Percentiles rank a stretch among this genome's conserved stretches.
Evolutionary conservation across 257 asterid species (phyloP).

Genomic region (Solanum gracilifrons): DNA sequence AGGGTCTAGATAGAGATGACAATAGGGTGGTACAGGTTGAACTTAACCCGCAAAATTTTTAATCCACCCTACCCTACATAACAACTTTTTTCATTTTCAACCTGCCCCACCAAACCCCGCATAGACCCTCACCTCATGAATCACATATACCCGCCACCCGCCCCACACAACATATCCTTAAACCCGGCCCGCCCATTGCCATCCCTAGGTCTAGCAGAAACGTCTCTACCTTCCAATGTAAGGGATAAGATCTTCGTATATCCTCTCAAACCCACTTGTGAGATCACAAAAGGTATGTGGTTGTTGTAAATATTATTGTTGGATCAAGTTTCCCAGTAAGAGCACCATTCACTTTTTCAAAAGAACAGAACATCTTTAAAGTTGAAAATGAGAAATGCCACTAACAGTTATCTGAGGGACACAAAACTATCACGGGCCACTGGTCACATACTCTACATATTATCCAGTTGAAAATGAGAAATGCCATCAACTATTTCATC

Average conservation of each 20-base stretch:
- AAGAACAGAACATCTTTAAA: background rate
- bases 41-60: no score
- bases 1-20: no score
- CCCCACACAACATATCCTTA: no score
- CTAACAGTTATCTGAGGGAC: background rate
- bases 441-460: no score
- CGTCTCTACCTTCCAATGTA: background rate
- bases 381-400: background rate
- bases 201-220: background rate
- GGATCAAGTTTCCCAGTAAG: background rate
- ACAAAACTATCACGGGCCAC: no score
- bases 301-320: background rate
- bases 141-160: no score
- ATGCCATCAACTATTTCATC: conserved; percentile 12
- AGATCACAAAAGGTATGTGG: no score
- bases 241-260: background rate
- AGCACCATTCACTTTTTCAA: background rate
- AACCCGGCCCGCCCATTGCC: no score
- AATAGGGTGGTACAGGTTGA: no score
- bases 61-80: accelerated
- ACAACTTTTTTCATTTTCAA: no score
- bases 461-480: background rate
- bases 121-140: no score
- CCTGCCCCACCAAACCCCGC: no score
- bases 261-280: background rate